A percentile compares a stretch with the other conserved stretches of the same genome.
Evolutionary conservation across 306 rosid species (phyloP).

Genomic region (Gleditsia sinensis): DNA sequence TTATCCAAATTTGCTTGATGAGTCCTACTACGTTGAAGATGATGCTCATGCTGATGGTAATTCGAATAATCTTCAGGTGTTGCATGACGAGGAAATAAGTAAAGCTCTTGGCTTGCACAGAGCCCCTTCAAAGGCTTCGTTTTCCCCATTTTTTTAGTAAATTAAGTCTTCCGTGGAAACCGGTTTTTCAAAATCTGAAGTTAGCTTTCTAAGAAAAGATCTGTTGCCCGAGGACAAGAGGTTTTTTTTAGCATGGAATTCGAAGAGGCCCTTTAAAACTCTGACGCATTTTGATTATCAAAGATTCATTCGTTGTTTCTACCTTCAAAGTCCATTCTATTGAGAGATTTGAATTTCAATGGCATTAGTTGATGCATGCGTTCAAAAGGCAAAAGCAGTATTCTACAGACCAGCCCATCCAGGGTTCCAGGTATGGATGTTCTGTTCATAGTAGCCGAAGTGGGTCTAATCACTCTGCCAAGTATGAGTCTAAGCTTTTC

Average conservation of each 20-base stretch:
- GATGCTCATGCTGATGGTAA: conserved; percentile 30
- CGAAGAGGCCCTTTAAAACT: conserved; percentile 85
- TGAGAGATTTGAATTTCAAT: conserved; percentile 56
- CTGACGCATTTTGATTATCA: conserved; percentile 61
- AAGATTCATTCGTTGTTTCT: conserved; percentile 59
- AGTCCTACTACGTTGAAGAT: background rate
- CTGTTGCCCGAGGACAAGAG: conserved; percentile 46
- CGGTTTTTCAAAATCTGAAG: conserved; percentile 40
- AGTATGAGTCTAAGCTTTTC: conserved; percentile 62
- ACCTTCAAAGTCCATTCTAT: conserved; percentile 68
- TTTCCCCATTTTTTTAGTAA: conserved; percentile 19
- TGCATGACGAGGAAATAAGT: conserved; percentile 80
- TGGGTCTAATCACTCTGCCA: conserved; percentile 52
- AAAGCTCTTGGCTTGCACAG: conserved; percentile 67
- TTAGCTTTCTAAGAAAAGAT: conserved; percentile 40
- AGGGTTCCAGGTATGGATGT: conserved; percentile 61
- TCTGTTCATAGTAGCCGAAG: conserved; percentile 57
- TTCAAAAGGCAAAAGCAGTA: conserved; percentile 68
- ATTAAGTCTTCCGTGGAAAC: conserved; percentile 48
- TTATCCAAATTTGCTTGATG: conserved; percentile 5
- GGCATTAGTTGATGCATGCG: conserved; percentile 49
- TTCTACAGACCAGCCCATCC: too few relatives aligned
- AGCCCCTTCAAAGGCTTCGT: conserved; percentile 44
- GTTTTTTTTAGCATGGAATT: conserved; percentile 62
- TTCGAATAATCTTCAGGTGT: conserved; percentile 46